phyloP scores from a whole-genome alignment of 805 yeast genomes.

The Metschnikowia santaceciliae region DNA sequence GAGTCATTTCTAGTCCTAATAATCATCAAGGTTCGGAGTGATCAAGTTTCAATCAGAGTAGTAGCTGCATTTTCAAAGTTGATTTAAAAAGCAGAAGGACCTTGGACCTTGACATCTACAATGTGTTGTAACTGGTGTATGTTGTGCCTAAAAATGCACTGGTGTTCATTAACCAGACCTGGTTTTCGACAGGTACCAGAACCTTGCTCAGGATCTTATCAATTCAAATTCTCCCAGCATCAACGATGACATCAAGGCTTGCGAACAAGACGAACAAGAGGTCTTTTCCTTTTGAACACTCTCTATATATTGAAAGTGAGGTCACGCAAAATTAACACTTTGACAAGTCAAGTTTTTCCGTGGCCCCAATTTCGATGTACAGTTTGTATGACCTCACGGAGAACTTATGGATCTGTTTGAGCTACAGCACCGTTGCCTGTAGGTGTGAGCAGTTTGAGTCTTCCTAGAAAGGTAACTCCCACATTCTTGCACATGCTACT shows the following conservation, averaged over 20 bases:
- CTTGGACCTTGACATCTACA: slow-evolving; percentile 49
- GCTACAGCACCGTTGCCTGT: slow-evolving; percentile 90
- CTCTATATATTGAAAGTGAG: slow-evolving; percentile 46
- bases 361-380: slow-evolving; percentile 30
- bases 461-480: slow-evolving; percentile 82
- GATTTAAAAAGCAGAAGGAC: slow-evolving; percentile 42
- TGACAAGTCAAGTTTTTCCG: too few species aligned
- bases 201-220: slow-evolving; percentile 44
- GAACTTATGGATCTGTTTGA: slow-evolving; percentile 89
- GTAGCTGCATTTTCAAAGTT: too few species aligned
- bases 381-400: slow-evolving; percentile 57
- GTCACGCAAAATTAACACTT: slow-evolving; percentile 30
- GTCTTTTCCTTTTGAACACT: slow-evolving; percentile 74
- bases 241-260: slow-evolving; percentile 72
- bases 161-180: slow-evolving; percentile 20
- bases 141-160: slow-evolving; percentile 29
- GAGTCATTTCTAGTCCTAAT: too few species aligned
- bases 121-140: slow-evolving; percentile 41
- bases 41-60: too few species aligned
- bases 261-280: slow-evolving; percentile 68
- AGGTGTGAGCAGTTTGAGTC: slow-evolving; percentile 49
- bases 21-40: too few species aligned
- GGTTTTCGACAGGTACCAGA: slow-evolving; percentile 18
- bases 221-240: slow-evolving; percentile 55
- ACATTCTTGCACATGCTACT: slow-evolving; percentile 74